Conservation (phyloP, 2,329 filamentous ascomycete genomes). For the Trichophaea hybrida region DNA sequence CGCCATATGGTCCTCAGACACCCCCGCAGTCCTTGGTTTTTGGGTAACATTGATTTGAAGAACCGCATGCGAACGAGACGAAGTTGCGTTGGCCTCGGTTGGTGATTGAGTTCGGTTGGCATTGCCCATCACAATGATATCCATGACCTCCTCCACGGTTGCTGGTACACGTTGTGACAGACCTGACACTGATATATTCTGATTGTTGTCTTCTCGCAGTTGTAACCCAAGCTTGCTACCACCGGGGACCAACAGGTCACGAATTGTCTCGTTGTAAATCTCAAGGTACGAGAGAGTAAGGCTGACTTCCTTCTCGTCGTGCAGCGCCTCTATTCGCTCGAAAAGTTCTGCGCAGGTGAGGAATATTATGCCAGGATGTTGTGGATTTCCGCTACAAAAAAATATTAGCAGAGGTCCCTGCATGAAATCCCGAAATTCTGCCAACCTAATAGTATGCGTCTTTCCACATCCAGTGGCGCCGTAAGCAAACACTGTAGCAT, state of each 20-base stretch:
- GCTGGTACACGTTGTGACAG: conserved; percentile 82
- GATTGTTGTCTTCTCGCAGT: conserved; percentile 86
- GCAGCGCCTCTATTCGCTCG: conserved; percentile 79
- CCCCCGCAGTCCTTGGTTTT: conserved; percentile 80
- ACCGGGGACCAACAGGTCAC: conserved; percentile 77
- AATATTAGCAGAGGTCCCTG: conserved; percentile 9
- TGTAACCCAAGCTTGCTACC: conserved; percentile 73
- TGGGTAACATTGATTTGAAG: conserved; percentile 93
- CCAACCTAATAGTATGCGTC: conserved; percentile 70
- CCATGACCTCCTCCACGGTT: conserved; percentile 89
- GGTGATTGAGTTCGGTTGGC: conserved; percentile 90
- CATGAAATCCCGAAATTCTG: conserved; percentile 21
- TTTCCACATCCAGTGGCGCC: conserved; percentile 96
- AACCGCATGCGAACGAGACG: conserved; percentile 90
- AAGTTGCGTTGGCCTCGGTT: conserved; percentile 93
- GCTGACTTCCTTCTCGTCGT: conserved; percentile 76
- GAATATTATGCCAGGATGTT: conserved; percentile 95
- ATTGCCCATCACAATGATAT: conserved; percentile 94
- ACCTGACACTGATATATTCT: conserved; percentile 79
- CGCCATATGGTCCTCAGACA: conserved; percentile 95
- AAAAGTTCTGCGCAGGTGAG: conserved; percentile 98
- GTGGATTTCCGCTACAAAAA: conserved; percentile 55
- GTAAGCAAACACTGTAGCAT: conserved; percentile 96
- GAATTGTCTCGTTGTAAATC: conserved; percentile 98
- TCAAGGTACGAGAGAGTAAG: conserved; percentile 89